Evolutionary conservation across 164 flowering plant genomes (phyloP), one percentile per base, ranked within the genome.

Genomic region (Cinnamomum micranthum): DNA sequence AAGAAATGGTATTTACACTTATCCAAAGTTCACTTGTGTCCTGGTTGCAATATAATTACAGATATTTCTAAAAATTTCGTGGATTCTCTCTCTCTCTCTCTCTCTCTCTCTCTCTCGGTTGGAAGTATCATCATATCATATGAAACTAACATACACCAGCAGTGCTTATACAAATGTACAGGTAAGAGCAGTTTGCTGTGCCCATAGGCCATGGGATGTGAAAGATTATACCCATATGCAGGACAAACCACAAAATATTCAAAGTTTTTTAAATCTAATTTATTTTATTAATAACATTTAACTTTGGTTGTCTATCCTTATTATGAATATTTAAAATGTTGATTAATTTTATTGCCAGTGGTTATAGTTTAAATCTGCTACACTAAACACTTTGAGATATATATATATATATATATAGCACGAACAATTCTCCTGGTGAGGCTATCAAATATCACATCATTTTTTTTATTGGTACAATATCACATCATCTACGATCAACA

Each of bases 1-100:
- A 55, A 82, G 89, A 85, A 89, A 88, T 87, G 99, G 99, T 95
- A 86, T 74, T 1, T 28, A 33, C 50, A 41, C 23, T 19, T 65
- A 58, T 7, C 51, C 51, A 60, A 31, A 65, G 23, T 31, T 71
- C 52, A 41, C n/a, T 33, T 47, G 4, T 77, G 58, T 65, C 20
- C 33, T 76, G n/a, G 27, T 65, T 65, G 52, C 35, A 27, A 27
- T 15, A 50, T 68, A 12, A 10, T 20, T 66, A 25, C 7, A 22
- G 24, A 24, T 64, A 25, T 64, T 13, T 64, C 10, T 25, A 7
- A 64, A 27, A n/a, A 59, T 59, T 59, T n/a, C 0, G 63, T 59
- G 63, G 22, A 59, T 1, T 5, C 17, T n/a, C 19, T 59, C 22
- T n/a, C 19, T n/a, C 19, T 15, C 19, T 15, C 19, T 15, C 25